phyloP scores from a whole-genome alignment of 352 stramenopile genomes.

The Elongisporangium anandrum region DNA sequence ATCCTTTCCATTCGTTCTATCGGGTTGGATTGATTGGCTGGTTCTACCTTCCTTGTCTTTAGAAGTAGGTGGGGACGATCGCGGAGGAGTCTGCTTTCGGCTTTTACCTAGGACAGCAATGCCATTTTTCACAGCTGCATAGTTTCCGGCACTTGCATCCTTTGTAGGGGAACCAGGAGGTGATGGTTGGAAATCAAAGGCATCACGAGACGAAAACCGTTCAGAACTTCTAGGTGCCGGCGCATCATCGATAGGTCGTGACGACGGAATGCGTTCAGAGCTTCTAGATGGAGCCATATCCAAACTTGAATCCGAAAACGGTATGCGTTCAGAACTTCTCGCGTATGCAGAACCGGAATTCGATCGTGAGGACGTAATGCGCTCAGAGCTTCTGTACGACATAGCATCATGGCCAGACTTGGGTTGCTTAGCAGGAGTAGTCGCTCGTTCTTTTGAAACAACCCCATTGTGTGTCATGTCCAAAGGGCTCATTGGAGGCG shows the following conservation, averaged over 20 bases:
- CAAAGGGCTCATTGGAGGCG: neutral
- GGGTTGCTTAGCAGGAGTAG: neutral
- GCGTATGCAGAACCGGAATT: neutral
- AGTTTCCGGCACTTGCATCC: neutral
- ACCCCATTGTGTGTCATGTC: neutral
- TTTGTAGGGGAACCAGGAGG: neutral
- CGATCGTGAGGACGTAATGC: neutral
- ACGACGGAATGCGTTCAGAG: neutral
- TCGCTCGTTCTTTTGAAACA: neutral
- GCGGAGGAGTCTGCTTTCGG: neutral
- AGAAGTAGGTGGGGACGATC: neutral
- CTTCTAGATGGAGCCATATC: neutral
- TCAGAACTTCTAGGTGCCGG: neutral
- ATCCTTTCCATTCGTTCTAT: neutral
- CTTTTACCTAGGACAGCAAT: neutral
- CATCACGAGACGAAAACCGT: neutral
- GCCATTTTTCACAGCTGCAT: neutral
- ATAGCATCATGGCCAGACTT: neutral
- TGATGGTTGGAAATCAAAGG: neutral
- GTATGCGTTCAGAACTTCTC: slow-evolving; percentile 1
- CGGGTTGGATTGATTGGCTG: neutral
- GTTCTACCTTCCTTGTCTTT: neutral
- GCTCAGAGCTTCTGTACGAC: neutral
- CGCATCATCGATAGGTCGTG: neutral
- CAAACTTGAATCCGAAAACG: neutral